Percentiles rank a stretch among this genome's conserved stretches.
Evolutionary conservation across 306 rosid species (phyloP).

Genomic region (Herpetospermum pedunculosum): DNA sequence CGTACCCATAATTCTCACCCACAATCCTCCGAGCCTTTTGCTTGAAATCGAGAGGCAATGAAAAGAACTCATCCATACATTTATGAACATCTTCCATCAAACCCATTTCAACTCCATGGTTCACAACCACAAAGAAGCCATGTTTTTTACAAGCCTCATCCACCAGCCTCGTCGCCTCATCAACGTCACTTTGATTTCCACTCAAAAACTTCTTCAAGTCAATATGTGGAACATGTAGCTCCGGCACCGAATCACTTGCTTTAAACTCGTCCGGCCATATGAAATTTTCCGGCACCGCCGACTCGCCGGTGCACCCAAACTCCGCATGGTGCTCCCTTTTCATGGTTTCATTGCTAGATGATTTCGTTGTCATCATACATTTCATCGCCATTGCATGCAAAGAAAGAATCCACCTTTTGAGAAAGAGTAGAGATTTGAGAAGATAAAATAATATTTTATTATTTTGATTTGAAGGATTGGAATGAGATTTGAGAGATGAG

Average conservation of each 20-base stretch:
- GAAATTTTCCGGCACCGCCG: background rate
- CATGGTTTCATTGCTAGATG: too few species aligned
- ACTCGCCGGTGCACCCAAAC: background rate
- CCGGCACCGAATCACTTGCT: background rate
- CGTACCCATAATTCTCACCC: background rate
- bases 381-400: background rate
- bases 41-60: background rate
- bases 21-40: background rate
- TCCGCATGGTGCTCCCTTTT: background rate
- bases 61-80: background rate
- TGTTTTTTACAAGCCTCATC: conserved; percentile 7
- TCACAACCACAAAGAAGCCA: background rate
- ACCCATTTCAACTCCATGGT: conserved; percentile 6
- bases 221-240: background rate
- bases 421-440: too few species aligned
- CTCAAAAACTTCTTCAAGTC: background rate
- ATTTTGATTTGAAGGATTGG: background rate
- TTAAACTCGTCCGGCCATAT: conserved; percentile 6
- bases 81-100: background rate
- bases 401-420: too few species aligned
- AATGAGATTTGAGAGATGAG: background rate
- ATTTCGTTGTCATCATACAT: too few species aligned
- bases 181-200: background rate
- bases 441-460: too few species aligned
- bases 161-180: background rate